These are phyloP conservation scores for Vitis hybrid DNA, from an alignment of 177 flowering plant species.

Conservation along the genomic window DNA sequence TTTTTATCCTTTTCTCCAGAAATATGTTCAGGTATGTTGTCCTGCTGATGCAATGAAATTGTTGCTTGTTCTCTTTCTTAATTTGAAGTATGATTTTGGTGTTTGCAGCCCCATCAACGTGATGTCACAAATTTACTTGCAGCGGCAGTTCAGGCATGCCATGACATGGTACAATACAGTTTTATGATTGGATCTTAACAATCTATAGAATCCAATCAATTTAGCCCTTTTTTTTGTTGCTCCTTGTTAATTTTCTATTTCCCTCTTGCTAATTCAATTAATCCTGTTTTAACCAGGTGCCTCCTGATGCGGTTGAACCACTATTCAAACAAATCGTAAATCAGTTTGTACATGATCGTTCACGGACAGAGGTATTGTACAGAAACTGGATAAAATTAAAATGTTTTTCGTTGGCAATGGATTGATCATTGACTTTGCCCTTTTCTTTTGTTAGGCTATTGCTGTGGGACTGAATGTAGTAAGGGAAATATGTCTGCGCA, in stretches of 20 bases:
- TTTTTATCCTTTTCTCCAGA: slow-evolving; percentile 77
- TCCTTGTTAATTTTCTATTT: not conserved
- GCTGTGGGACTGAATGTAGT: slow-evolving; percentile 87
- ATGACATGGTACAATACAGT: slow-evolving; percentile 68
- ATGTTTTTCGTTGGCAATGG: not conserved
- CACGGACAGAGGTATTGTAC: slow-evolving; percentile 75
- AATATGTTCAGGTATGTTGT: slow-evolving; percentile 70
- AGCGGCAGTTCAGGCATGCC: slow-evolving; percentile 95
- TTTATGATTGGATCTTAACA: slow-evolving; percentile 2
- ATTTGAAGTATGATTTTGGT: slow-evolving; percentile 9
- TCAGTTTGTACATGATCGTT: slow-evolving; percentile 88
- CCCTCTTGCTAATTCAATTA: not conserved
- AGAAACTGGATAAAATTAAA: not conserved
- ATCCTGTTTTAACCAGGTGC: slow-evolving; percentile 53
- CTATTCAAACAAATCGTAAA: slow-evolving; percentile 86
- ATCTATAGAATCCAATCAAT: not conserved
- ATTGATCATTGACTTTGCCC: not conserved
- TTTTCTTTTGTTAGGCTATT: slow-evolving; percentile 58
- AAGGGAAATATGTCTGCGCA: slow-evolving; percentile 87
- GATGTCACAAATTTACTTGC: slow-evolving; percentile 86
- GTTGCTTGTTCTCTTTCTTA: not conserved
- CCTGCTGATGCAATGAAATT: not conserved
- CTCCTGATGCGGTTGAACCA: slow-evolving; percentile 95
- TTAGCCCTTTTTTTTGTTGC: not conserved
- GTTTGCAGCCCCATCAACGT: slow-evolving; percentile 88